Conservation (phyloP, 2,329 filamentous ascomycete species). For the Dactylellina parvicollis region DNA sequence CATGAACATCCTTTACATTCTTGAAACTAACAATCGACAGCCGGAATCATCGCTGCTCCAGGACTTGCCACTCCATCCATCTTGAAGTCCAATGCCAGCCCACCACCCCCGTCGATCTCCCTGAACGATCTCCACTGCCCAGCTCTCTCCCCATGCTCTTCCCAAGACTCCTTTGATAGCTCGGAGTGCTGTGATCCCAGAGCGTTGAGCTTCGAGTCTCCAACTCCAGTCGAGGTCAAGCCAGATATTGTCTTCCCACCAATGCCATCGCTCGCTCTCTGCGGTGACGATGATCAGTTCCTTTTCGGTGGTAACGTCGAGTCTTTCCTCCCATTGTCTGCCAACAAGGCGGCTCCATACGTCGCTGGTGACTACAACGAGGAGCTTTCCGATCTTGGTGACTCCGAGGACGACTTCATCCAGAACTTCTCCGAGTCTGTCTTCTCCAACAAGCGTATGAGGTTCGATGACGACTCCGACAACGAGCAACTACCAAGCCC, state of each 20-base stretch:
- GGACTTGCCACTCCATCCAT: conserved; percentile 55
- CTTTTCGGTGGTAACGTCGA: conserved; percentile 54
- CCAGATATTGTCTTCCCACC: conserved; percentile 56
- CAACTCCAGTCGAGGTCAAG: conserved; percentile 55
- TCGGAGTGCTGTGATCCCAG: conserved; percentile 58
- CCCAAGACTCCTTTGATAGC: conserved; percentile 56
- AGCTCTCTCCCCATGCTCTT: conserved; percentile 57
- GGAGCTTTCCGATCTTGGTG: conserved; percentile 50
- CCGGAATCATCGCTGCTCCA: no score
- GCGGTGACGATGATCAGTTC: conserved; percentile 56
- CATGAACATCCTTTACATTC: not conserved
- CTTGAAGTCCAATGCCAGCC: conserved; percentile 56
- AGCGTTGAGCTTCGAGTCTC: conserved; percentile 57
- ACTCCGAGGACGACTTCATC: conserved; percentile 52
- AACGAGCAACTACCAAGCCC: conserved; percentile 53
- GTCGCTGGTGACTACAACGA: conserved; percentile 53
- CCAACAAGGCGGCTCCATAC: conserved; percentile 45
- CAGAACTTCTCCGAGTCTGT: conserved; percentile 52
- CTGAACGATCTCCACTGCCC: conserved; percentile 56
- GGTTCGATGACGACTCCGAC: conserved; percentile 48
- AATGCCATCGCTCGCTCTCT: conserved; percentile 55
- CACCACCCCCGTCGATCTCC: conserved; percentile 56
- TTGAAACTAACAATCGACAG: conserved; percentile 54
- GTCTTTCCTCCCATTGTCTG: conserved; percentile 48
- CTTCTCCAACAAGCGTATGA: conserved; percentile 52